Base-by-base conservation (phyloP, 1,284 basidiomycete genomes). In the Agroathelia rolfsii region DNA sequence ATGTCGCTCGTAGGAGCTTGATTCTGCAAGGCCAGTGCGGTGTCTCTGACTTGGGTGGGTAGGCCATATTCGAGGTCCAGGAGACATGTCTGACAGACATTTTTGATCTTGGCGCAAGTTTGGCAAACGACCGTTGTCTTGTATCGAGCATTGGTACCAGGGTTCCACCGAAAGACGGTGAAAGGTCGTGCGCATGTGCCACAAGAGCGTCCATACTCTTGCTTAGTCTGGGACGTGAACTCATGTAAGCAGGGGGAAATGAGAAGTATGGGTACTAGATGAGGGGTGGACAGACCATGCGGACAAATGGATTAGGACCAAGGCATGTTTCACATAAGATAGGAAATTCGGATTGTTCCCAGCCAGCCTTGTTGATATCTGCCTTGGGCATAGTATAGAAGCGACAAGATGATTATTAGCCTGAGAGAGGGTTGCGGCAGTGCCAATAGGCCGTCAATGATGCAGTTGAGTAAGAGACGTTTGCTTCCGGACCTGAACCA, bases 81-180 rank as follows among this genome's bases (percentile, higher is more conserved):
- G 17, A 99, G 66, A 56, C 95, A 98, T 1, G 93, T 97, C 62
- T 98, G 95, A 62, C 95, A 99, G 25, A 95, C 87, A 50, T 98
- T 96, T 69, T 97, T 96, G 48, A 96, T 83, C 66, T 96, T 98
- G 23, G 94, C 88, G 49, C 95, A 98, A 1, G 95, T 97, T 54
- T 95, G 92, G 61, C 95, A 99, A 44, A 98, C 82, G 42, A 97
- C 94, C 4, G 95, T 99, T 47, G 90, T 88, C 66, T 98, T 98
- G 75, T 80, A 95, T 24, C 95, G 79, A 53, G 80, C 84, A 25
- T 92, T 94, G 10, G 74, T 64, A 32, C 95, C 95, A 2, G 95
- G 93, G 49, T 96, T 94, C 95, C 95, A 98, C 28, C 92, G 81
- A 59, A 98, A 99, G 45, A 97, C 86, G 34, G 93, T 96, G 61